A percentile compares a stretch with the other conserved stretches of the same genome.
These are phyloP conservation scores for Ustulina deusta DNA, from an alignment of 2,329 filamentous ascomycete species.

Conservation along the genomic window DNA sequence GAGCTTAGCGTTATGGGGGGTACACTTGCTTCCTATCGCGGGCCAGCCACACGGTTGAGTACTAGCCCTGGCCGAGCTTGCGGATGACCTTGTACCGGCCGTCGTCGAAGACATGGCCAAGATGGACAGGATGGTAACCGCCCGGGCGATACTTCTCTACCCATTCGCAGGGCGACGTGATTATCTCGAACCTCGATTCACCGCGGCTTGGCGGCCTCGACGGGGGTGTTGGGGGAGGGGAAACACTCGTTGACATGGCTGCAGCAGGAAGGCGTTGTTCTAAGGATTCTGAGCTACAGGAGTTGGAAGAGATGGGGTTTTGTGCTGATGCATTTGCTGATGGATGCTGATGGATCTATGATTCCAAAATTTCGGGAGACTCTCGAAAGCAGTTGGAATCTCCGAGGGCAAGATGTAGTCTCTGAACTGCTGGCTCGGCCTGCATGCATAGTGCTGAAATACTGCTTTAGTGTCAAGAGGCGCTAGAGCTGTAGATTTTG, in stretches of 20 bases:
- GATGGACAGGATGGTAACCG: constrained; percentile 47
- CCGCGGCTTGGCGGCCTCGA: constrained; percentile 20
- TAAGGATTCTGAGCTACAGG: not conserved
- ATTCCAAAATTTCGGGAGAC: no score
- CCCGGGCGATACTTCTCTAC: constrained; percentile 44
- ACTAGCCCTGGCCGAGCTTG: constrained; percentile 48
- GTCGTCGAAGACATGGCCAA: constrained; percentile 45
- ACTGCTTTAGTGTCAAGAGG: no score
- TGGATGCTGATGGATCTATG: no score
- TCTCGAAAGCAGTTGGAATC: no score
- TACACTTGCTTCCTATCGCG: constrained; percentile 45
- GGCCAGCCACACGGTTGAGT: constrained; percentile 49
- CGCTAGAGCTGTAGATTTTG: no score
- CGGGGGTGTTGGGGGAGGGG: constrained; percentile 39
- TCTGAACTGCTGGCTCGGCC: no score
- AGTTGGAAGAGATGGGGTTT: not conserved
- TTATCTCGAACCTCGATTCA: constrained; percentile 44
- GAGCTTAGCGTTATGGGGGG: not conserved
- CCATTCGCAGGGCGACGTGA: constrained; percentile 48
- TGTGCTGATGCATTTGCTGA: no score
- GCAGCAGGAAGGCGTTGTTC: constrained; percentile 24
- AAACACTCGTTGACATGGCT: not conserved
- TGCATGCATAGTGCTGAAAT: no score
- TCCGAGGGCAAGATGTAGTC: no score
- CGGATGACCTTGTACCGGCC: constrained; percentile 46